These are phyloP conservation scores for Penicillium sp. DNA, from an alignment of 2,329 filamentous ascomycete genomes.

Conservation along the genomic window DNA sequence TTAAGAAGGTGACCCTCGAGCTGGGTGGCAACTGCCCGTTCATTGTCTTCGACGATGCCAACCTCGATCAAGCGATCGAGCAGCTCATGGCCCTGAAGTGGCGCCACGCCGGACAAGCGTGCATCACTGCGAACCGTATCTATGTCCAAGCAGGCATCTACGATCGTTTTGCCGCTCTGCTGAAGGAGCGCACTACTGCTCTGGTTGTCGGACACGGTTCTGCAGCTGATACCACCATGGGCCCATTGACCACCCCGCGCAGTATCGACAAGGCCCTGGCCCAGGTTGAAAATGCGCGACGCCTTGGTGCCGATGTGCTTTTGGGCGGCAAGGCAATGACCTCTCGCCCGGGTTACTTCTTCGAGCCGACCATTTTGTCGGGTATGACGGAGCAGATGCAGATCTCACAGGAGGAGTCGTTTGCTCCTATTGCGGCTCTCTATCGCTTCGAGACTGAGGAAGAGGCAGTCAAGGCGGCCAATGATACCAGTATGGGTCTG, in stretches of 20 bases:
- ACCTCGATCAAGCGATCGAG: conserved; percentile 50
- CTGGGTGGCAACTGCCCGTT: conserved; percentile 66
- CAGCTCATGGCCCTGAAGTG: conserved; percentile 44
- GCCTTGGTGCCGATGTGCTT: conserved; percentile 62
- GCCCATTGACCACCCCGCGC: conserved; percentile 58
- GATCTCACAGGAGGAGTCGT: conserved; percentile 60
- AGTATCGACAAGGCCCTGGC: conserved; percentile 54
- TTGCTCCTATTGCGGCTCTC: conserved; percentile 63
- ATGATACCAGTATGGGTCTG: conserved; percentile 63
- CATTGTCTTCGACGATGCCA: conserved; percentile 63
- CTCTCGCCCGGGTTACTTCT: conserved; percentile 64
- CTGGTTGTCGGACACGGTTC: conserved; percentile 62
- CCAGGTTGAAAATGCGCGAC: conserved; percentile 65
- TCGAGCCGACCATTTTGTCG: conserved; percentile 65
- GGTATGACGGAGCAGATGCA: conserved; percentile 60
- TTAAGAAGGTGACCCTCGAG: conserved; percentile 65
- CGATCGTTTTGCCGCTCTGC: conserved; percentile 55
- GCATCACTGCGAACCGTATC: conserved; percentile 47
- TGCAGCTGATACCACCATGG: conserved; percentile 56
- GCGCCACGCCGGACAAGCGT: conserved; percentile 46
- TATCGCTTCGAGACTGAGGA: conserved; percentile 66
- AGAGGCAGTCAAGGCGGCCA: conserved; percentile 59
- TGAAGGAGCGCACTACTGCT: conserved; percentile 52
- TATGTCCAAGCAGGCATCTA: conserved; percentile 46
- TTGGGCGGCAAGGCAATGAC: conserved; percentile 54